A percentile compares a stretch with the other conserved stretches of the same genome.
These are phyloP conservation scores for Podospora anserina DNA, from an alignment of 495 filamentous ascomycete species.

Conservation along the genomic window DNA sequence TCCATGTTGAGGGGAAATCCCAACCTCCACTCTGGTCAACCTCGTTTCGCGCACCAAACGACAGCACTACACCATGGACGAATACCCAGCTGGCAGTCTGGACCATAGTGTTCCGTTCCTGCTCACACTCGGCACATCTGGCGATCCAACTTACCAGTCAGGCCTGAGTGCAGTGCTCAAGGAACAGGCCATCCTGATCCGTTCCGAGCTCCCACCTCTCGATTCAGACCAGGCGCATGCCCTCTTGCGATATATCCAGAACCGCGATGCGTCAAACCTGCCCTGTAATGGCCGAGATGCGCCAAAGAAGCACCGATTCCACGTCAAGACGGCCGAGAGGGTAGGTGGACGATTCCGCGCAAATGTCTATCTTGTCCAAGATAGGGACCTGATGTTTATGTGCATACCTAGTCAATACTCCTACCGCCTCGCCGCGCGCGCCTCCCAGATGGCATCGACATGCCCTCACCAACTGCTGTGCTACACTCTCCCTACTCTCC, in stretches of 20 bases:
- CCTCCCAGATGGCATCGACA: constrained; percentile 45
- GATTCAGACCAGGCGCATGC: constrained; percentile 60
- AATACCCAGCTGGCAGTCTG: constrained; percentile 76
- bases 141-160: constrained; percentile 28
- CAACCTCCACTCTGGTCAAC: background rate
- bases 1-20: background rate
- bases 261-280: constrained; percentile 58
- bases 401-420: constrained; percentile 42
- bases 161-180: constrained; percentile 51
- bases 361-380: background rate
- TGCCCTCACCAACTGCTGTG: constrained; percentile 44
- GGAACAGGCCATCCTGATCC: constrained; percentile 58
- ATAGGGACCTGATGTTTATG: background rate
- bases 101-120: constrained; percentile 79
- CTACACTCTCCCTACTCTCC: constrained; percentile 89
- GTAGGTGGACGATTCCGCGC: constrained; percentile 48
- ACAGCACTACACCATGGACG: constrained; percentile 63
- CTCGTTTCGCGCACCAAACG: background rate
- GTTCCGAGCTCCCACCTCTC: constrained; percentile 65
- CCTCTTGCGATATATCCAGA: constrained; percentile 65
- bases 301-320: constrained; percentile 52
- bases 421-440: constrained; percentile 52
- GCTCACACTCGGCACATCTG: constrained; percentile 69
- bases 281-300: constrained; percentile 55
- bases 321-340: constrained; percentile 69